Evolutionary conservation across 179 eudicot genomes (phyloP), one percentile per base, ranked within the genome.

Genomic region (Beta corolliflora): DNA sequence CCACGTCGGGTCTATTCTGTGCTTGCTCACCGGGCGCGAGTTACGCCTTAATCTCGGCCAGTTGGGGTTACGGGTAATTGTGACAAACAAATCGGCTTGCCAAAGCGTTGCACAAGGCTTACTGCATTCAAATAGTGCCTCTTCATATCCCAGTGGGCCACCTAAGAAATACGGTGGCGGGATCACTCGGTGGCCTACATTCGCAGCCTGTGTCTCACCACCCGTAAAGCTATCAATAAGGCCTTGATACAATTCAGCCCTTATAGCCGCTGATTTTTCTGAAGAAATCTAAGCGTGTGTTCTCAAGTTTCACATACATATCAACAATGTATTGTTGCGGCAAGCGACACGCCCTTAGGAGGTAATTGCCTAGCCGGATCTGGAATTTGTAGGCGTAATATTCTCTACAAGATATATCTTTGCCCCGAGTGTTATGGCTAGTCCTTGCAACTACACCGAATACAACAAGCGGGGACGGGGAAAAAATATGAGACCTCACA

Each of bases 1-100:
- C 29, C 12, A 85, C 75, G 64, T 81, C 77, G 0, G 80, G 82
- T 5, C 80, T 72, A 61, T 81, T 70, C 31, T 84, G 80, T 64
- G n/a, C 81, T 75, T 5, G 55, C 45, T 13, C 48, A 3, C 48
- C 48, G 3, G 48, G 48, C 3, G 50, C 31, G 0, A 81, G 31
- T 29, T 81, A 66, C 3, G 50, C 7, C 46, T 78, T 52, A 0
- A 77, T 67, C 65, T 78, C 82, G 46, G 12, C 82, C 80, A 81
- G 19, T 55, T 53, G 19, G 80, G 79, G 21, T 81, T 81, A n/a
- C 80, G 76, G 7, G 80, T 81, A 56, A 81, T 66, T 3, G 80
- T 76, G 0, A 81, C 1, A 36, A 81, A 81, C 1, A 75, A 46
- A 23, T 54, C 69, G 80, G 80, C 8, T 41, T 65, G 6, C 79